Percentiles rank a stretch among this genome's conserved stretches.
These are phyloP conservation scores for Dissoconium aciculare DNA, from an alignment of 2,329 filamentous ascomycete genomes.

Conservation along the genomic window DNA sequence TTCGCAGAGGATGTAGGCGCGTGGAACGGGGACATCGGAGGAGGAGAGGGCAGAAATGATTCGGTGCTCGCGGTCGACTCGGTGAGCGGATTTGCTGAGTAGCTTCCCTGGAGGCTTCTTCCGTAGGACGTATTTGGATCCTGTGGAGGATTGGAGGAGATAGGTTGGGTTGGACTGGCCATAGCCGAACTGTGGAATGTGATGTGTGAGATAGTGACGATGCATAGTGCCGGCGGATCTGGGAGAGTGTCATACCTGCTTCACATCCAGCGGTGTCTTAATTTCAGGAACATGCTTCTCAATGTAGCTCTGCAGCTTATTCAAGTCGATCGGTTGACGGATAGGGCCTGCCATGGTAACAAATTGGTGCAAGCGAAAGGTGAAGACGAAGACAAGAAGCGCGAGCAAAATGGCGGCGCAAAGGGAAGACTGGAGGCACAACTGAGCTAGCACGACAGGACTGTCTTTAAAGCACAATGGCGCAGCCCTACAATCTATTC, in stretches of 20 bases:
- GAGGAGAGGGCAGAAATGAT: conserved; percentile 68
- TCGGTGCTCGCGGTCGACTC: conserved; percentile 88
- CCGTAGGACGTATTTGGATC: conserved; percentile 68
- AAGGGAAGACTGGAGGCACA: too few relatives aligned
- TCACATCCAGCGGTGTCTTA: conserved; percentile 66
- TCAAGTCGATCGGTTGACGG: conserved; percentile 77
- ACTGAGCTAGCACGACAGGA: too few relatives aligned
- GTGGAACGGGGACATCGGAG: conserved; percentile 76
- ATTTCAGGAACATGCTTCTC: conserved; percentile 66
- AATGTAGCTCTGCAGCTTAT: conserved; percentile 66
- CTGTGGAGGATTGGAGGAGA: conserved; percentile 60
- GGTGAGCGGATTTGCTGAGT: conserved; percentile 83
- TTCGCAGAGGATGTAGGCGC: conserved; percentile 71
- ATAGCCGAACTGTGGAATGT: conserved; percentile 62
- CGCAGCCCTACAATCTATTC: too few relatives aligned
- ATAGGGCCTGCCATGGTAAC: conserved; percentile 66
- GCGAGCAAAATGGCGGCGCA: too few relatives aligned
- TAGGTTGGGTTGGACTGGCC: conserved; percentile 97
- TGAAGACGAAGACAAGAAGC: too few relatives aligned
- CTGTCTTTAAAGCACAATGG: too few relatives aligned
- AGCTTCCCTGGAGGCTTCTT: conserved; percentile 97
- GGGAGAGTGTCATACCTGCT: conserved; percentile 53
- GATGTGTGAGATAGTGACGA: background rate
- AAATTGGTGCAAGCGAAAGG: too few relatives aligned
- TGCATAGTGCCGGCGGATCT: background rate